Base-by-base conservation (phyloP, 306 rosid genomes). In the Begonia fuchsioides region DNA sequence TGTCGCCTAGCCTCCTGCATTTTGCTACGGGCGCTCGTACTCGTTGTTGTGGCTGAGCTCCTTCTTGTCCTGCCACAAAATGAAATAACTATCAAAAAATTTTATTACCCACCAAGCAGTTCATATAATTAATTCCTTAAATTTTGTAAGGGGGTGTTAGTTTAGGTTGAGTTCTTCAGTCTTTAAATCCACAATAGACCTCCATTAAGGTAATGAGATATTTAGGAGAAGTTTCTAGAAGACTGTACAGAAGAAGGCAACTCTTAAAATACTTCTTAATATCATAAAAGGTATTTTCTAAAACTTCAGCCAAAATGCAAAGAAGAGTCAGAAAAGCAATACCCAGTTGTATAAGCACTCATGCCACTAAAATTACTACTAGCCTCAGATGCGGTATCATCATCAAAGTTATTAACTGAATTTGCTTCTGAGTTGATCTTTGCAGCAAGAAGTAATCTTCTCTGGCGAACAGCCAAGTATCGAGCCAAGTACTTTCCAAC, bases 341-440 rank as follows among this genome's bases (percentile, higher is more conserved):
- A 90, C 97, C 97, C 85, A 20, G 85, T 78, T 59, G 94, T 85
- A 81, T 90, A 90, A 54, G 83, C 94, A 60, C 98, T 90, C 98
- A 90, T 90, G 68, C 96, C 98, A 69, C 98, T 90, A 53, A 79
- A 73, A 74, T 90, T 82, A 73, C 98, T 85, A 74, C 98, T 90
- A 61, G 98, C 45, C 67, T 90, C 95, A 38, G 98, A 90, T 45
- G 83, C 83, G 45, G 79, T 66, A 53, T 90, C 98, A 65, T 90
- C 87, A 53, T 90, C 96, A 20, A 82, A 46, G 68, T 85, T 86
- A 49, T 75, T 69, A 32, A 70, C 60, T 47, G 77, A 76, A 53
- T 39, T 79, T 67, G 77, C 92, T 70, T 82, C 98, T 26, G 93
- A 61, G 75, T 56, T 68, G 72, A 92, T 38, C 76, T 79, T 92